Percentiles rank a stretch among this genome's conserved stretches.
Evolutionary conservation across 495 filamentous ascomycete genomes (phyloP).

Genomic region (Trichodelitschia bisporula): DNA sequence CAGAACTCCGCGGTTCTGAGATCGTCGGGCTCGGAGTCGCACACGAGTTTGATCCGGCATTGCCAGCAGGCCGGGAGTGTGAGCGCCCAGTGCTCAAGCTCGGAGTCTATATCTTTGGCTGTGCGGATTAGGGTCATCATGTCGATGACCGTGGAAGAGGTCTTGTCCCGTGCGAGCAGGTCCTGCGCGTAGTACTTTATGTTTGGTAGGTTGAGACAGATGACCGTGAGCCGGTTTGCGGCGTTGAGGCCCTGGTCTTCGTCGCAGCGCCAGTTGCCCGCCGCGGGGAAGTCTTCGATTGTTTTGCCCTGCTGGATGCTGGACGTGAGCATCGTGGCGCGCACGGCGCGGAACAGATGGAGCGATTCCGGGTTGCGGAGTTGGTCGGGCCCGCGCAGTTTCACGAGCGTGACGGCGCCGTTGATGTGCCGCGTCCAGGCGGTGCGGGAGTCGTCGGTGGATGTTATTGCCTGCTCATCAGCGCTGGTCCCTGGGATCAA

Average conservation of each 20-base stretch:
- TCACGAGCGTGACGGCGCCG: conserved; percentile 12
- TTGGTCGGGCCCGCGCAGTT: conserved; percentile 11
- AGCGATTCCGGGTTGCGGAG: conserved; percentile 10
- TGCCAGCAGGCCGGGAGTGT: conserved; percentile 9
- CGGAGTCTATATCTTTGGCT: conserved; percentile 9
- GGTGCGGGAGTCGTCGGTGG: conserved; percentile 7
- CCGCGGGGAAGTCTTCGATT: conserved; percentile 10
- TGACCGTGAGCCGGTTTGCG: conserved; percentile 11
- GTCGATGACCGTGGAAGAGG: not conserved
- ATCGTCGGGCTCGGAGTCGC: conserved; percentile 5
- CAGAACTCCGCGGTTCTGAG: conserved; percentile 6
- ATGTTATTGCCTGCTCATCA: conserved; percentile 8
- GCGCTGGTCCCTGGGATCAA: not conserved
- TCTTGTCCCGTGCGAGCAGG: conserved; percentile 4
- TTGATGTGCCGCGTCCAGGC: conserved; percentile 13
- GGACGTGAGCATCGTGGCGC: conserved; percentile 13
- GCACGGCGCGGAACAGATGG: conserved; percentile 12
- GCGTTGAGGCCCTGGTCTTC: conserved; percentile 8
- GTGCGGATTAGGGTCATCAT: conserved; percentile 6
- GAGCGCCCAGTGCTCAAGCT: conserved; percentile 9
- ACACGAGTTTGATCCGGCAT: conserved; percentile 3
- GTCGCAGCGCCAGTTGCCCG: conserved; percentile 8
- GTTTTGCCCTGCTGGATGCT: conserved; percentile 11
- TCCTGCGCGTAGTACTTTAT: conserved; percentile 6
- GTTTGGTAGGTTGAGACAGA: conserved; percentile 11